Evolutionary conservation across 192 early-diverging fungal genomes (phyloP).

Genomic region (Coemansia aciculifera): DNA sequence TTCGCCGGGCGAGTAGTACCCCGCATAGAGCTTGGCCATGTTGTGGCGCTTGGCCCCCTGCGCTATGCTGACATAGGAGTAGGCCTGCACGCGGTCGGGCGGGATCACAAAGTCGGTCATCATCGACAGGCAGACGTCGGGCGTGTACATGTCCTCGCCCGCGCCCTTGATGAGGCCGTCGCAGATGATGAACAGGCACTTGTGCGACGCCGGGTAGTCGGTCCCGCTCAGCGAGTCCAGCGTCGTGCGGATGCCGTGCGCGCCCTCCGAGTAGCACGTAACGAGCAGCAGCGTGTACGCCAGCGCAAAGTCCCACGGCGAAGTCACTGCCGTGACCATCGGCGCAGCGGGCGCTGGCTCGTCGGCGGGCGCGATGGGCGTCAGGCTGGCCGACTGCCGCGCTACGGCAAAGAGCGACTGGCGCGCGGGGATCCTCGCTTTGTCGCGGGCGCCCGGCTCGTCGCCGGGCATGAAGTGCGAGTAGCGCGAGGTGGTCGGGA

Average conservation of each 20-base stretch:
- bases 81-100: constrained; percentile 91
- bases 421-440: constrained; percentile 30
- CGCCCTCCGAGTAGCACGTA: constrained; percentile 96
- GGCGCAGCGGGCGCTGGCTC: background rate
- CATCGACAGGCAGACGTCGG: constrained; percentile 77
- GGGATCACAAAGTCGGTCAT: constrained; percentile 84
- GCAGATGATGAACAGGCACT: constrained; percentile 91
- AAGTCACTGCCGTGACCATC: constrained; percentile 12
- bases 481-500: constrained; percentile 56
- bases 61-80: constrained; percentile 78
- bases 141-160: constrained; percentile 94
- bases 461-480: constrained; percentile 58
- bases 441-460: constrained; percentile 53
- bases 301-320: constrained; percentile 58
- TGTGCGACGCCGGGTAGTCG: constrained; percentile 96
- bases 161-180: constrained; percentile 97
- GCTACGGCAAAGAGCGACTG: constrained; percentile 34
- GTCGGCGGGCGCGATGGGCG: background rate
- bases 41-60: constrained; percentile 92
- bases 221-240: constrained; percentile 87
- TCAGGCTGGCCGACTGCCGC: background rate
- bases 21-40: constrained; percentile 96
- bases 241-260: constrained; percentile 87
- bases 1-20: constrained; percentile 81
- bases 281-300: constrained; percentile 81